These are phyloP conservation scores for Scytalidium lignicola DNA, from an alignment of 2,329 filamentous ascomycete genomes.

Conservation along the genomic window DNA sequence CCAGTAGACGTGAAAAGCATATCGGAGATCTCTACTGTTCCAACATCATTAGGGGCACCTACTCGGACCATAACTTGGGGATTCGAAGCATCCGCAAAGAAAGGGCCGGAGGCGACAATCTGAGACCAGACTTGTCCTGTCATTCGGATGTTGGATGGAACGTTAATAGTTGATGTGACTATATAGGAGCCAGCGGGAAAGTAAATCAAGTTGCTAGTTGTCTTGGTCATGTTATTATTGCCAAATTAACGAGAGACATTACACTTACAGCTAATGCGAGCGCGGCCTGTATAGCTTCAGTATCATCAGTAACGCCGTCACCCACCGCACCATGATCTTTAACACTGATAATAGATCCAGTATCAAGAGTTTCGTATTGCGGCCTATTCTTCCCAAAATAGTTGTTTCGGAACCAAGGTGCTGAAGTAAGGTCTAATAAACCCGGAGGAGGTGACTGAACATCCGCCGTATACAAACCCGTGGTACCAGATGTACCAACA, in stretches of 20 bases:
- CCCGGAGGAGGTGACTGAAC: too few species aligned
- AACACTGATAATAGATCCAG: conserved; percentile 33
- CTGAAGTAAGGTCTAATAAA: too few species aligned
- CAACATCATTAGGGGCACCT: conserved; percentile 36
- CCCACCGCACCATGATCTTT: conserved; percentile 65
- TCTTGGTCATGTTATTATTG: conserved; percentile 2
- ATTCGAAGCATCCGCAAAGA: conserved; percentile 33
- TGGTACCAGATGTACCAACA: too few species aligned
- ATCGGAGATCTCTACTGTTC: conserved; percentile 35
- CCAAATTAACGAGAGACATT: conserved; percentile 49
- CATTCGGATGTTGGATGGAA: conserved; percentile 34
- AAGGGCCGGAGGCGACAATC: conserved; percentile 27
- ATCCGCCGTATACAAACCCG: too few species aligned
- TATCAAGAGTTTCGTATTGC: conserved; percentile 4
- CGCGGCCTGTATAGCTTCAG: conserved; percentile 41
- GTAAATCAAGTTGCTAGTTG: conserved; percentile 26
- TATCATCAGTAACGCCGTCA: conserved; percentile 60
- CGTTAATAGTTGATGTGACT: conserved; percentile 39
- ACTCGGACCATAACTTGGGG: conserved; percentile 14
- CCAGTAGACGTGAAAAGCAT: conserved; percentile 37
- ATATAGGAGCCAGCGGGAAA: conserved; percentile 48
- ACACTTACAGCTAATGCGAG: conserved; percentile 7
- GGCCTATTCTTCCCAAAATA: too few species aligned
- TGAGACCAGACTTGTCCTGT: conserved; percentile 37
- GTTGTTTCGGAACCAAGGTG: too few species aligned